These are phyloP conservation scores for Populus hybrid DNA, from an alignment of 441 rosid species.

Conservation along the genomic window DNA sequence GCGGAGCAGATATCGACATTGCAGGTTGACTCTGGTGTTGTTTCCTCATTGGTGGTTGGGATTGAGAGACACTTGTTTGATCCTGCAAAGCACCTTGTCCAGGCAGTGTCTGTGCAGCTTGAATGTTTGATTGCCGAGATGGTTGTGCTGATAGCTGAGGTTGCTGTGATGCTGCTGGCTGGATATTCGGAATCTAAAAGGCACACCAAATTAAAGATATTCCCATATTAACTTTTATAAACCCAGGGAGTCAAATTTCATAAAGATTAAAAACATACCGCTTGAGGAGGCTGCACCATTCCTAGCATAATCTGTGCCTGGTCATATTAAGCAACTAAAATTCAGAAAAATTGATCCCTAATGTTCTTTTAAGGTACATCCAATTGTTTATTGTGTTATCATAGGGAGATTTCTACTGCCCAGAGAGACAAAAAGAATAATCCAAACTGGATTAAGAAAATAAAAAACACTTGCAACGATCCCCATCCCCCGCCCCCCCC, in stretches of 20 bases:
- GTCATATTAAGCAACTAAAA: slow-evolving; percentile 15
- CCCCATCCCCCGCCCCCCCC: neutral
- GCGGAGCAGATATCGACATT: slow-evolving; percentile 44
- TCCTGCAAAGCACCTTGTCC: slow-evolving; percentile 52
- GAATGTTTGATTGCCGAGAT: slow-evolving; percentile 46
- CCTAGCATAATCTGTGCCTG: slow-evolving; percentile 99
- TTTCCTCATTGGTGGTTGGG: slow-evolving; percentile 51
- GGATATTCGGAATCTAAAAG: slow-evolving; percentile 65
- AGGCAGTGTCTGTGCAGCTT: slow-evolving; percentile 41
- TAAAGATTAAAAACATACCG: slow-evolving; percentile 43
- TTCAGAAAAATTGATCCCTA: neutral
- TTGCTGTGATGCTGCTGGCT: slow-evolving; percentile 46
- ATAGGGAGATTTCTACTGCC: neutral
- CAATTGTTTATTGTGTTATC: neutral
- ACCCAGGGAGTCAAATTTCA: slow-evolving; percentile 6
- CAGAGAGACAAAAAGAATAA: neutral
- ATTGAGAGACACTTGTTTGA: slow-evolving; percentile 43
- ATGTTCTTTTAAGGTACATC: neutral
- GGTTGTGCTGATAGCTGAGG: slow-evolving; percentile 58
- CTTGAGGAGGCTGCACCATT: slow-evolving; percentile 94
- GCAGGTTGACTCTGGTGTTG: slow-evolving; percentile 52
- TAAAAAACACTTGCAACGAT: neutral
- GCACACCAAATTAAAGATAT: slow-evolving; percentile 14
- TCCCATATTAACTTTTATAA: slow-evolving; percentile 1
- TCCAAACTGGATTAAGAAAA: neutral